Conservation (phyloP, 1,284 basidiomycete genomes). For the Leccinum subrobustum region DNA sequence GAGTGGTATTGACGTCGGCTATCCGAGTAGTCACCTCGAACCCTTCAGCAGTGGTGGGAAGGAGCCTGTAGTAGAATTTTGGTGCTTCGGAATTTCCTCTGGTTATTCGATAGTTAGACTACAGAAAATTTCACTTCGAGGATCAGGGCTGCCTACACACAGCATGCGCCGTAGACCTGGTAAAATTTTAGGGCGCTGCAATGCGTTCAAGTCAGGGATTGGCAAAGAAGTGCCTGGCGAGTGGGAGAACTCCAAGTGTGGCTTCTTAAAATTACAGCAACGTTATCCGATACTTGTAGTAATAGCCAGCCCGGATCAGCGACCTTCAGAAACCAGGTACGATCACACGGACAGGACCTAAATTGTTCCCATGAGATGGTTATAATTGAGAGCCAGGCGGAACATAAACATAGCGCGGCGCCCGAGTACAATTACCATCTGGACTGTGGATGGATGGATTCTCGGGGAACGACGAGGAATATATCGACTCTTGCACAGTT, state of each 20-base stretch:
- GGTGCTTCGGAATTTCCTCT: not conserved
- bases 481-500: conserved; percentile 1
- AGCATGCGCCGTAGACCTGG: not conserved
- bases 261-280: not conserved
- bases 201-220: not conserved
- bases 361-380: not conserved
- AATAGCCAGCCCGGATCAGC: not conserved
- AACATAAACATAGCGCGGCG: not conserved
- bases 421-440: not conserved
- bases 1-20: too few species aligned
- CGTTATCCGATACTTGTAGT: not conserved
- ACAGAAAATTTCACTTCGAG: not conserved
- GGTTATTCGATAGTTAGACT: not conserved
- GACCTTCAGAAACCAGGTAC: not conserved
- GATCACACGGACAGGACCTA: not conserved
- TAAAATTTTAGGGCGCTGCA: not conserved
- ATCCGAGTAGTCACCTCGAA: too few species aligned
- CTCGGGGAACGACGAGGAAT: not conserved
- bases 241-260: not conserved
- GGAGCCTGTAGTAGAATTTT: not conserved
- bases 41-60: too few species aligned
- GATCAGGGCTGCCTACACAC: not conserved
- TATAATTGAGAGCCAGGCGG: not conserved
- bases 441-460: not conserved
- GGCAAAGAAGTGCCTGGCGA: not conserved